Evolutionary conservation across 495 filamentous ascomycete genomes (phyloP), one percentile per base, ranked within the genome.

Genomic region (Staphylotrichum longicolle): DNA sequence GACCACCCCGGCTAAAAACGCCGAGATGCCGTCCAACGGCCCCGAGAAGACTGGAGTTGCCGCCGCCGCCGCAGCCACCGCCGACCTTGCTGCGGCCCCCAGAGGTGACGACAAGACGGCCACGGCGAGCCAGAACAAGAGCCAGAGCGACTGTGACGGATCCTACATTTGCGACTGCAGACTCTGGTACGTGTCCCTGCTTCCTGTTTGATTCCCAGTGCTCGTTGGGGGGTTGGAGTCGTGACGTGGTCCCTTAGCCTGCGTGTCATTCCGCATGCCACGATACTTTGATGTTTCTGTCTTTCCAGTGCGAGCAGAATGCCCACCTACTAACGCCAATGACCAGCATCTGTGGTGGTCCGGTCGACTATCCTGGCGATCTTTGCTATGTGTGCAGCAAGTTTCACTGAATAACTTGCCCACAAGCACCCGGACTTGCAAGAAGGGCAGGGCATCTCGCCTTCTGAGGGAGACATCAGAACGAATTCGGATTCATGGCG

Each of bases 361-460:
- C 41, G 10, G 58, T 61, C 27, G 50, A 61, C 5, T 54, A 54
- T 20, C 58, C 58, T 0, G 58, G 58, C 41, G 58, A 61, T n/a
- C 14, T 61, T 30, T 61, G 58, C 20, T 39, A 9, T 20, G 44
- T 33, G 11, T 61, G 58, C 42, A 54, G 5, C 58, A 61, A 48
- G 11, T 48, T 20, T 15, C 52, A 54, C 9, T 54, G 39, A 54
- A 20, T 1, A 8, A 53, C 15, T 20, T 40, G 7, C n/a, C 27
- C 32, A 37, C 34, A 11, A 4, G 20, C 20, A 27, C 0, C 20
- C 20, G 0, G 20, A 12, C 14, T 5, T 11, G 12, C 42, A n/a
- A 11, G 12, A 10, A 39, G 37, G 6, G 37, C 6, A 10, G 10
- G 37, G 37, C 1, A 39, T 39, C 10, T 39, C 0, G 37, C 37